phyloP scores from a whole-genome alignment of 768 basidiomycete genomes.

The Basidioascus undulatus region DNA sequence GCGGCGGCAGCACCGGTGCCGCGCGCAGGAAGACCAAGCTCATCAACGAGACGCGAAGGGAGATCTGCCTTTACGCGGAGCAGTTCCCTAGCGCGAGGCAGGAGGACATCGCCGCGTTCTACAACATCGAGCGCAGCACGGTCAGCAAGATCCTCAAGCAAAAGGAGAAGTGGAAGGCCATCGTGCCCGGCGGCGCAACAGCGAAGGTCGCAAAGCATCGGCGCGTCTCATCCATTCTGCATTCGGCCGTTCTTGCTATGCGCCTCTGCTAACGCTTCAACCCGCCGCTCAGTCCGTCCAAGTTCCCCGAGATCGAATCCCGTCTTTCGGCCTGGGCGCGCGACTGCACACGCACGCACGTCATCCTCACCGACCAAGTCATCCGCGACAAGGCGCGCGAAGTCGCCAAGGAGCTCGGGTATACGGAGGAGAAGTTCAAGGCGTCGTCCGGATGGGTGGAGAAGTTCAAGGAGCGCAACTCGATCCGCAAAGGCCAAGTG shows the following conservation, averaged over 20 bases:
- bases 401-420: constrained; percentile 31
- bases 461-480: constrained; percentile 63
- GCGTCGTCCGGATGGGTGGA: constrained; percentile 76
- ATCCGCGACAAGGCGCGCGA: constrained; percentile 42
- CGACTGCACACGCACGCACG: background rate
- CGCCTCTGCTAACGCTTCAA: too few relatives aligned
- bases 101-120: constrained; percentile 52
- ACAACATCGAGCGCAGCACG: constrained; percentile 66
- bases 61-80: constrained; percentile 43
- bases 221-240: constrained; percentile 23
- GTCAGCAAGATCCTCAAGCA: constrained; percentile 72
- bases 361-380: constrained; percentile 36
- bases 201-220: constrained; percentile 44
- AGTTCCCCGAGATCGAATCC: constrained; percentile 59
- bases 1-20: too few relatives aligned
- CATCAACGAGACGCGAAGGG: constrained; percentile 43
- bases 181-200: constrained; percentile 32
- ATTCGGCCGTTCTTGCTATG: too few relatives aligned
- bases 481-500: constrained; percentile 34
- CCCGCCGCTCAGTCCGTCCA: constrained; percentile 65
- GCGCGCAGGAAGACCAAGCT: constrained; percentile 25
- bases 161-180: constrained; percentile 45
- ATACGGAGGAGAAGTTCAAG: constrained; percentile 53
- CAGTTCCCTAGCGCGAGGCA: constrained; percentile 44
- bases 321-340: background rate